Base-by-base conservation (phyloP, 176 grass and related monocot genomes). In the Juncus inflexus region DNA sequence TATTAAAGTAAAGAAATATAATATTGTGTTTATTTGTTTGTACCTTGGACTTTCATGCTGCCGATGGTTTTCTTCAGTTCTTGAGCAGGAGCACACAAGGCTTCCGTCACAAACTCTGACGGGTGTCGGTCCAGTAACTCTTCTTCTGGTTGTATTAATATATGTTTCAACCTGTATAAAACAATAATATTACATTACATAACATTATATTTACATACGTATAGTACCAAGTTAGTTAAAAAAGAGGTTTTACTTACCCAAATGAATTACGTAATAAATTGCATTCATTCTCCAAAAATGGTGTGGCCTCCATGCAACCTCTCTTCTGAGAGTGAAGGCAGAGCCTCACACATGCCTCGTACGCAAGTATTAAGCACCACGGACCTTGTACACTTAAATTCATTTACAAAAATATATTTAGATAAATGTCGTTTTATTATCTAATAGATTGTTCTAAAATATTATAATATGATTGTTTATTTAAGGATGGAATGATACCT, bases 11-110 rank as follows among this genome's bases (percentile, higher is more conserved):
- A 28, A 28, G 19, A 28, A 28, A 28, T 28, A 28, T 28, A 28
- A 28, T 28, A 28, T 28, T 28, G 12, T 42, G 3, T 70, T 39
- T 71, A 37, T 45, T 9, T 73, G 52, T 3, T 9, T 50, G 52
- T 80, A 95, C 94, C 94, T 99, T 99, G 94, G 63, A 99, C 89
- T 1, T 99, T 99, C 85, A 99, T 86, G 79, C 89, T 99, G 69
- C 94, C 94, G 50, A 92, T 89, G 62, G 83, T 81, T 81, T 90
- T 99, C 81, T 84, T 99, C 47, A 85, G 94, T 62, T 99, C 92
- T 51, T 85, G 72, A 35, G 83, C 80, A 66, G 86, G 70, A 43
- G 88, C 94, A 49, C 94, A 1, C 19, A 28, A 28, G 19, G 19
- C 94, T 86, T 86, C 85, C 40, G 74, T 90, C 54, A 82, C 83